phyloP scores from a whole-genome alignment of 345 rosid species.

The Balakata baccata region DNA sequence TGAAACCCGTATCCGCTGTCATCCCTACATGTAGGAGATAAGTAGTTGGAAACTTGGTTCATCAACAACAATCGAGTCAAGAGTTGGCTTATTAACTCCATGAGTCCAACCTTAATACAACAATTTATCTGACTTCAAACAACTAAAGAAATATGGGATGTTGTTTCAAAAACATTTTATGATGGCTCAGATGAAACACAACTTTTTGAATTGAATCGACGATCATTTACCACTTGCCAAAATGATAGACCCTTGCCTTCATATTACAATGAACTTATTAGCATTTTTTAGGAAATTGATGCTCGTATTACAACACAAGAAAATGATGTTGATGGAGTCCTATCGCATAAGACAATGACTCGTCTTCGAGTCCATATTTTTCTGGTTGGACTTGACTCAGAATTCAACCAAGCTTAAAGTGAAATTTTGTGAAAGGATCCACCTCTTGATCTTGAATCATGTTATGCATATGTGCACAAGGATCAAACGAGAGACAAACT shows the following conservation, averaged over 20 bases:
- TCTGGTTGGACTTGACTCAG: not conserved
- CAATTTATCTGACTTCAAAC: not conserved
- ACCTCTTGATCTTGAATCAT: not conserved
- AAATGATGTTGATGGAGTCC: not conserved
- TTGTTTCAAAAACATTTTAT: not conserved
- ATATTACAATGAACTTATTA: not conserved
- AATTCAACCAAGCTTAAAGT: not conserved
- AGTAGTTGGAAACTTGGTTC: slow-evolving; percentile 1
- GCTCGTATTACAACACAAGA: not conserved
- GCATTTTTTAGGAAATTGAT: slow-evolving; percentile 2
- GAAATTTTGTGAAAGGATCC: not conserved
- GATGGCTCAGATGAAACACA: slow-evolving; percentile 5
- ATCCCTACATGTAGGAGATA: not conserved
- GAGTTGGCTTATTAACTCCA: slow-evolving; percentile 9
- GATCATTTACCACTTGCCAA: not conserved
- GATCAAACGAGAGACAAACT: slow-evolving; percentile 4
- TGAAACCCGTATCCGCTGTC: too few relatives aligned
- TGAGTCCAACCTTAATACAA: not conserved
- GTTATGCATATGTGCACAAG: not conserved
- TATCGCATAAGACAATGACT: not conserved
- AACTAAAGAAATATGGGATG: not conserved
- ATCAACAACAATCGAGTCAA: not conserved
- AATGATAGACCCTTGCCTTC: slow-evolving; percentile 1
- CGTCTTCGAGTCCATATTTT: slow-evolving; percentile 12
- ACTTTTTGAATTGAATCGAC: not conserved